Conservation (phyloP, 768 basidiomycete genomes). For the Pholiota microspora region DNA sequence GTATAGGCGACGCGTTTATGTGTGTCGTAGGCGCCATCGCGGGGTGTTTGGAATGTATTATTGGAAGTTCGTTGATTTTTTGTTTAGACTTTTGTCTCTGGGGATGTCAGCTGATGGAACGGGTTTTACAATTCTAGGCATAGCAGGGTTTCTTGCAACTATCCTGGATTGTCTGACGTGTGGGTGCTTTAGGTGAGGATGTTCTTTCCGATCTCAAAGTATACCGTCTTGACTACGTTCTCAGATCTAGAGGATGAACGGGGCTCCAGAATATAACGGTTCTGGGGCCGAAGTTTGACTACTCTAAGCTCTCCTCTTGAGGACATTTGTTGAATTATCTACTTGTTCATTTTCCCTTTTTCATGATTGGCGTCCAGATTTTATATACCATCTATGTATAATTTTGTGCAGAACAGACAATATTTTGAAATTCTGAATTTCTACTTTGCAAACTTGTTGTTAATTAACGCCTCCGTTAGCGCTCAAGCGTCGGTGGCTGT, state of each 20-base stretch:
- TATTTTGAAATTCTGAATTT: no score
- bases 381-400: no score
- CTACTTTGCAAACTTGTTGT: no score
- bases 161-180: constrained; percentile 44
- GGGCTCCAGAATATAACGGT: constrained; percentile 22
- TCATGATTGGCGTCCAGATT: no score
- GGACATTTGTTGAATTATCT: no score
- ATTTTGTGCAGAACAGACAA: no score
- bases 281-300: constrained; percentile 16
- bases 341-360: no score
- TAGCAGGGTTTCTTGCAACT: constrained; percentile 37
- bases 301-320: no score
- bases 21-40: constrained; percentile 35
- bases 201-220: not conserved
- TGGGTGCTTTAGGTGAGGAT: constrained; percentile 40
- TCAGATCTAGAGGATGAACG: constrained; percentile 15
- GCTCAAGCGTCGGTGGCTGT: no score
- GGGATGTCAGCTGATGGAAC: not conserved
- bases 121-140: constrained; percentile 29
- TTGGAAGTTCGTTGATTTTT: constrained; percentile 34
- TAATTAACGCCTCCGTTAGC: no score
- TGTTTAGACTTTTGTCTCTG: constrained; percentile 10
- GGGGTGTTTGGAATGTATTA: constrained; percentile 45
- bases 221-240: not conserved
- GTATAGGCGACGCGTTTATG: constrained; percentile 43